These are phyloP conservation scores for Cordyceps farinosa DNA, from an alignment of 2,329 filamentous ascomycete species.

Conservation along the genomic window DNA sequence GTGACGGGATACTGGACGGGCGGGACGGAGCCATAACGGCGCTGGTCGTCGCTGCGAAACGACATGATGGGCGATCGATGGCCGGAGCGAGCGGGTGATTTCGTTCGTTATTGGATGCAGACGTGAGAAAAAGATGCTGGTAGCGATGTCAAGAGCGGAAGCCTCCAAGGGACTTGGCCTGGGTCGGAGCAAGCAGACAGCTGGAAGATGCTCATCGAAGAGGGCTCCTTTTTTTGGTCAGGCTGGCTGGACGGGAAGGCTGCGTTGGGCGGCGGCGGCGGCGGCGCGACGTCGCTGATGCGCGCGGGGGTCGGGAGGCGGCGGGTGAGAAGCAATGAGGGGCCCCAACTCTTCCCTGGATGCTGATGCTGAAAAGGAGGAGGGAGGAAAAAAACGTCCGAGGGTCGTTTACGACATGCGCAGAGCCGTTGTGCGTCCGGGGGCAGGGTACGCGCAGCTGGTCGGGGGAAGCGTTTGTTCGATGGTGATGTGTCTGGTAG, in stretches of 20 bases:
- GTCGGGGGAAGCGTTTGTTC: not conserved
- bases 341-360: not conserved
- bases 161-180: not conserved
- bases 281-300: not conserved
- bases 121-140: not conserved
- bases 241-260: not conserved
- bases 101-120: not conserved
- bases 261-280: not conserved
- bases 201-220: slow-evolving; percentile 6
- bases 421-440: not conserved
- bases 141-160: not conserved
- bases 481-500: not conserved
- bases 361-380: too few species aligned
- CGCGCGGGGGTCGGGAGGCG: not conserved
- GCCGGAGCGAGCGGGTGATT: not conserved
- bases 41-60: slow-evolving; percentile 59
- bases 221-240: not conserved
- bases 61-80: slow-evolving; percentile 46
- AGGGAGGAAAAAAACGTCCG: not conserved
- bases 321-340: not conserved
- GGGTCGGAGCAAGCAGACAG: not conserved
- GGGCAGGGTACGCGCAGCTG: not conserved
- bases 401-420: not conserved
- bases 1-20: slow-evolving; percentile 61
- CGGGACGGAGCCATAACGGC: slow-evolving; percentile 63